Evolutionary conservation across 2,329 filamentous ascomycete genomes (phyloP).

Genomic region (Coleophoma eucalyptorum): DNA sequence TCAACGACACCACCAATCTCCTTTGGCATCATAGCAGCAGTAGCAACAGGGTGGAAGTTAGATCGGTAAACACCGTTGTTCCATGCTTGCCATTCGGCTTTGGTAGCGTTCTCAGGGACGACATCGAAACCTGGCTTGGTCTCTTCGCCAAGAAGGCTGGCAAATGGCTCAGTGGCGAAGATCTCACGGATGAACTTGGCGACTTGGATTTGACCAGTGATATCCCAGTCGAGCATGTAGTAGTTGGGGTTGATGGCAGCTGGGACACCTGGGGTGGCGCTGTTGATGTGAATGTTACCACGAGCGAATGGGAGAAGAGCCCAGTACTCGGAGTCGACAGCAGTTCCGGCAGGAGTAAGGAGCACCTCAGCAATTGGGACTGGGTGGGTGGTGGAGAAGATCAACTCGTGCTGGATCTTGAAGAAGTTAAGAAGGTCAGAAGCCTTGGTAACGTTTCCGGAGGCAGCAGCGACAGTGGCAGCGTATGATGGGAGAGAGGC

Average conservation of each 20-base stretch:
- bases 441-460: conserved; percentile 23
- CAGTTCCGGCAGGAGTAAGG: conserved; percentile 22
- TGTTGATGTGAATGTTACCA: conserved; percentile 36
- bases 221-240: conserved; percentile 35
- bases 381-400: conserved; percentile 33
- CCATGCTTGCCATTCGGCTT: conserved; percentile 6
- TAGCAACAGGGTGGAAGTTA: conserved; percentile 9
- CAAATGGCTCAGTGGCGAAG: conserved; percentile 11
- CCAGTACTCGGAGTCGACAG: conserved; percentile 35
- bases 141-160: conserved; percentile 7
- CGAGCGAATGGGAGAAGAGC: conserved; percentile 34
- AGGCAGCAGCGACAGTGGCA: conserved; percentile 8
- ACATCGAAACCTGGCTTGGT: conserved; percentile 17
- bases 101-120: conserved; percentile 18
- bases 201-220: conserved; percentile 27
- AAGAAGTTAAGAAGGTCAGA: conserved; percentile 36
- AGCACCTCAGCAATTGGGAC: conserved; percentile 44
- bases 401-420: conserved; percentile 40
- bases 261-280: conserved; percentile 21
- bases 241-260: conserved; percentile 35
- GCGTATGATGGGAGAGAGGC: neutral
- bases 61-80: conserved; percentile 1
- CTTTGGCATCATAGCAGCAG: conserved; percentile 24
- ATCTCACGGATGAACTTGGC: conserved; percentile 23
- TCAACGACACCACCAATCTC: conserved; percentile 30